Conservation (phyloP, 1,284 basidiomycete species). For the Marasmius oreades region DNA sequence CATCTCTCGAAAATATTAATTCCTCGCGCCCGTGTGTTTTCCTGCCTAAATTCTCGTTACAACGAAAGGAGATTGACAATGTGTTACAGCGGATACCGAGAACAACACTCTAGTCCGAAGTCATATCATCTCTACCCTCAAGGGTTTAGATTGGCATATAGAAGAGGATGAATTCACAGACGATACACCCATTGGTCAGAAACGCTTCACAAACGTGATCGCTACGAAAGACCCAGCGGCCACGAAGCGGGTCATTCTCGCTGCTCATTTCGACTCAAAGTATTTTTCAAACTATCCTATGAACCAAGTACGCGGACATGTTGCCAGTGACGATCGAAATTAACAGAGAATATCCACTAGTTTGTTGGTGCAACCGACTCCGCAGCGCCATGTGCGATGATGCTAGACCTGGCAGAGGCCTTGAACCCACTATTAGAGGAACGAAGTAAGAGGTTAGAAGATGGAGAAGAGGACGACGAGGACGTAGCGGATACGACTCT, state of each 20-base stretch:
- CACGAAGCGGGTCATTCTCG: slow-evolving; percentile 76
- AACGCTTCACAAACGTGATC: slow-evolving; percentile 87
- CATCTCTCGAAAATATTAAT: slow-evolving; percentile 82
- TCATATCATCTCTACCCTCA: slow-evolving; percentile 71
- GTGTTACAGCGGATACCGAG: slow-evolving; percentile 56
- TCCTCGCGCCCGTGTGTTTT: slow-evolving; percentile 68
- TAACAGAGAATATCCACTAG: slow-evolving; percentile 34
- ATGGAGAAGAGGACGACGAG: slow-evolving; percentile 66
- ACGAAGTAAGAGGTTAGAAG: slow-evolving; percentile 53
- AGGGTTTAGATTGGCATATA: slow-evolving; percentile 78
- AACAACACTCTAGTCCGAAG: slow-evolving; percentile 79
- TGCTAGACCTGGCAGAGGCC: slow-evolving; percentile 86
- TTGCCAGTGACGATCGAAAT: slow-evolving; percentile 5
- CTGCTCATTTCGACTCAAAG: slow-evolving; percentile 97
- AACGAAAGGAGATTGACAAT: slow-evolving; percentile 10
- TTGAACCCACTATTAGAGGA: slow-evolving; percentile 68
- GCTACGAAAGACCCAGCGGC: slow-evolving; percentile 93
- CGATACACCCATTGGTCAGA: slow-evolving; percentile 81
- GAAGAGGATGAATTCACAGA: slow-evolving; percentile 80
- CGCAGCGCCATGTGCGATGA: slow-evolving; percentile 91
- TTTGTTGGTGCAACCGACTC: slow-evolving; percentile 98
- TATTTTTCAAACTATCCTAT: slow-evolving; percentile 72
- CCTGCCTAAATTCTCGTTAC: slow-evolving; percentile 7
- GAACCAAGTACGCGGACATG: slow-evolving; percentile 59
- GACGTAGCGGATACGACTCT: slow-evolving; percentile 81